Evolutionary conservation across 768 basidiomycete species (phyloP), one percentile per base, ranked within the genome.

Genomic region (Amanita pallidorosea): DNA sequence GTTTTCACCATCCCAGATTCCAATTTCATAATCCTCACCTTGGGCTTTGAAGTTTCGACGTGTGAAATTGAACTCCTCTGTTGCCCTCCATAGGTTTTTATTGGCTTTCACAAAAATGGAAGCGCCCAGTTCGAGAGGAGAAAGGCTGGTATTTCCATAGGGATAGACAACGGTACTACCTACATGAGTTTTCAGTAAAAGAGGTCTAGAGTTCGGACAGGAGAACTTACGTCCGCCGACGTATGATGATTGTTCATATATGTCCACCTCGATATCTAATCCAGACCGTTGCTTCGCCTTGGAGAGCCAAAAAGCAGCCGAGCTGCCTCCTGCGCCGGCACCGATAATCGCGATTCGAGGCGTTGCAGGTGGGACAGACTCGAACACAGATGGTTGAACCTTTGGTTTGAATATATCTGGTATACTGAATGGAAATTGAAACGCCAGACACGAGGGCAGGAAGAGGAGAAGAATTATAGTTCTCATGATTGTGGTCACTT

Each of bases 251-350:
- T 75, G 76, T 55, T 97, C 93, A 62, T 86, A 95, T 4, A 96
- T 77, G 58, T 95, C 90, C 12, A 96, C 73, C 47, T 87, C 81
- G 3, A 89, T 72, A 51, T 85, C 73, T 31, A 89, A 56, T 2
- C 77, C 80, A 52, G 74, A 81, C 22, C 85, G 71, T 56, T 86
- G 74, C 57, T 83, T 82, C 23, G 85, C 87, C 61, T 85, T 85
- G 17, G 78, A 75, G 48, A 94, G 81, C 83, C 91, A 88, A 60
- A 80, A 88, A 2, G 81, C 90, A 18, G 91, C 87, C 22, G 88
- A 85, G 13, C 79, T 80, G 7, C 93, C 93, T 8, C 74, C 89
- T 12, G 93, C 91, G 23, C 93, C 93, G 0, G 93, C 92, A 15
- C 93, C 93, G 49, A 96, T 79, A 60, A 96, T 81, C 7, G 92